Evolutionary conservation across 257 asterid genomes (phyloP).

Genomic region (Scutellaria galericulata): DNA sequence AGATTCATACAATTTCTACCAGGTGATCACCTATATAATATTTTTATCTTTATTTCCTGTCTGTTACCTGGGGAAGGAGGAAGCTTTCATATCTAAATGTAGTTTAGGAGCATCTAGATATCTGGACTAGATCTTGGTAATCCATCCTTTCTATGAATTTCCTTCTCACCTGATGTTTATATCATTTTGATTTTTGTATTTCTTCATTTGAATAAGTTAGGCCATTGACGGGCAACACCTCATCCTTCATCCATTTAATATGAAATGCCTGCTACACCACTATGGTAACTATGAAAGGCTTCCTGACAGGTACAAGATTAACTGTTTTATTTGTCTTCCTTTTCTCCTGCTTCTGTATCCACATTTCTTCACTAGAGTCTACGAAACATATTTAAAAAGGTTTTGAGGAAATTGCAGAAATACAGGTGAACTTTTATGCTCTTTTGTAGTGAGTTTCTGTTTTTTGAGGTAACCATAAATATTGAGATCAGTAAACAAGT

Average conservation of each 20-base stretch:
- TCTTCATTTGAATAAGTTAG: slow-evolving; percentile 48
- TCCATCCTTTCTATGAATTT: slow-evolving; percentile 20
- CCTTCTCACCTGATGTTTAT: slow-evolving; percentile 3
- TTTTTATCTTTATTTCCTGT: neutral
- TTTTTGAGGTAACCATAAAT: slow-evolving; percentile 7
- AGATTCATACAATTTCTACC: slow-evolving; percentile 80
- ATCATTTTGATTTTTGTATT: slow-evolving; percentile 19
- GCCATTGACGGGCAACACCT: slow-evolving; percentile 91
- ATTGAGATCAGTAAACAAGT: neutral
- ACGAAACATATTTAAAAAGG: neutral
- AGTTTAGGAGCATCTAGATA: slow-evolving; percentile 18
- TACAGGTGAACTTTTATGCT: neutral
- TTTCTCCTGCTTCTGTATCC: neutral
- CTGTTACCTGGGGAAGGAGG: slow-evolving; percentile 1
- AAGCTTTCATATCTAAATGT: slow-evolving; percentile 20
- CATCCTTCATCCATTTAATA: slow-evolving; percentile 80
- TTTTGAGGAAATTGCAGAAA: neutral
- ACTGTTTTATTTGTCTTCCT: neutral
- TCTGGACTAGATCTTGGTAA: neutral
- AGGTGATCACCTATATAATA: slow-evolving; percentile 52
- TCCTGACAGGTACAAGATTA: slow-evolving; percentile 70
- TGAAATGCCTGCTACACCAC: slow-evolving; percentile 93
- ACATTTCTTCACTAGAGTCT: neutral
- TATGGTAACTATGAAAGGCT: slow-evolving; percentile 76
- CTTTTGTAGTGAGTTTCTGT: neutral